phyloP scores from a whole-genome alignment of 2,329 filamentous ascomycete species.

The Zasmidium citrigriseum region DNA sequence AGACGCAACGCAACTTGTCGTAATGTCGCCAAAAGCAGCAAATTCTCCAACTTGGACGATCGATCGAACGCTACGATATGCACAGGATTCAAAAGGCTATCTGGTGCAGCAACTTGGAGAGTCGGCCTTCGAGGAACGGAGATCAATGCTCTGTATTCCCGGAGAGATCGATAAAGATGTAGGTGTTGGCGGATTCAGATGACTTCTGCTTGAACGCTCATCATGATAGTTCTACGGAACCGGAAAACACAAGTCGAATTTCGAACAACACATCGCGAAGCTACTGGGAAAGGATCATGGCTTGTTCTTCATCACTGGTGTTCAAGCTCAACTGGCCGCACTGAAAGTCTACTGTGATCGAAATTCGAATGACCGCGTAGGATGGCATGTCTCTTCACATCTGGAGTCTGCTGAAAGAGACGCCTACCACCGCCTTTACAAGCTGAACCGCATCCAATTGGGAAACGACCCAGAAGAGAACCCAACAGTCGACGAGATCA shows the following conservation, averaged over 20 bases:
- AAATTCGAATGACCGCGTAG: slow-evolving; percentile 10
- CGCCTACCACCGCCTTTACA: slow-evolving; percentile 18
- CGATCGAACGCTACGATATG: slow-evolving; percentile 7
- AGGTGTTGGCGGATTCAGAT: not conserved
- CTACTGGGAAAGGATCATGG: slow-evolving; percentile 23
- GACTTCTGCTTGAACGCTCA: not conserved
- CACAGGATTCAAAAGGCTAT: slow-evolving; percentile 17
- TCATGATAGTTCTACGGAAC: slow-evolving; percentile 16
- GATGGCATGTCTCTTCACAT: slow-evolving; percentile 26
- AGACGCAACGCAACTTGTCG: not conserved
- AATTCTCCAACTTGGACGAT: not conserved
- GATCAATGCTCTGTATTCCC: slow-evolving; percentile 15
- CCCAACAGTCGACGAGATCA: slow-evolving; percentile 22
- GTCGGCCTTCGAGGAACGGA: slow-evolving; percentile 11
- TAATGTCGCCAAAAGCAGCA: not conserved
- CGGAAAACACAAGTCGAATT: slow-evolving; percentile 20
- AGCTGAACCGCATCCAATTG: slow-evolving; percentile 17
- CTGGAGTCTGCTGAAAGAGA: slow-evolving; percentile 21
- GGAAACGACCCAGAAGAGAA: slow-evolving; percentile 10
- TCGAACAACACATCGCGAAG: slow-evolving; percentile 24
- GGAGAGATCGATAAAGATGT: slow-evolving; percentile 18
- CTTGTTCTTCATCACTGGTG: slow-evolving; percentile 28
- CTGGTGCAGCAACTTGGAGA: slow-evolving; percentile 17
- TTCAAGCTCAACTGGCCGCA: slow-evolving; percentile 25
- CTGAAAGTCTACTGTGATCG: slow-evolving; percentile 20